Evolutionary conservation across 2,329 filamentous ascomycete species (phyloP).

Genomic region (Cryphonectria carpinicola): DNA sequence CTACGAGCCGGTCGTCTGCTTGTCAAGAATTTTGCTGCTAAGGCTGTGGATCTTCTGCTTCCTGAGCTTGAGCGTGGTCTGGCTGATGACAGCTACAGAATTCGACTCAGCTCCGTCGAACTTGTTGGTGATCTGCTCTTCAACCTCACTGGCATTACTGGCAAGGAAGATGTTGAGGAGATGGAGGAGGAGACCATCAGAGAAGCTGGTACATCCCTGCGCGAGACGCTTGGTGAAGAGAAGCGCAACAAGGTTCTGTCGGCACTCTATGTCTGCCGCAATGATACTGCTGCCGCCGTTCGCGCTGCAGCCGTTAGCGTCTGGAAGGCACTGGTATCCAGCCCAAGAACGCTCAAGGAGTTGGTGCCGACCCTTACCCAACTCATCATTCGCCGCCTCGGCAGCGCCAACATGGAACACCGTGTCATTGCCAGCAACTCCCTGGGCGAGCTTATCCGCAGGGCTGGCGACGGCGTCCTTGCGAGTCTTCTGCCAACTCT

Average conservation of each 20-base stretch:
- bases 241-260: conserved; percentile 96
- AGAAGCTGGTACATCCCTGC: conserved; percentile 89
- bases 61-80: conserved; percentile 95
- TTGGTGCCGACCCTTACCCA: conserved; percentile 93
- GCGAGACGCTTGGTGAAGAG: conserved; percentile 92
- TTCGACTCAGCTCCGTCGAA: conserved; percentile 97
- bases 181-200: conserved; percentile 76
- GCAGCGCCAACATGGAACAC: conserved; percentile 96
- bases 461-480: conserved; percentile 92
- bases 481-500: conserved; percentile 86
- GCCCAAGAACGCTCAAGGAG: conserved; percentile 90
- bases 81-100: conserved; percentile 96
- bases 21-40: conserved; percentile 97
- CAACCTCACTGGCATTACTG: conserved; percentile 93
- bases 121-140: conserved; percentile 95
- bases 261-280: conserved; percentile 96
- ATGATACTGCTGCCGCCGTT: conserved; percentile 91
- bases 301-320: conserved; percentile 88
- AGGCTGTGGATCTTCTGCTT: conserved; percentile 89
- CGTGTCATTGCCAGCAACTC: conserved; percentile 98
- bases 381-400: conserved; percentile 89
- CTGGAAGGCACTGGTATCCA: conserved; percentile 96
- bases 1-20: conserved; percentile 89
- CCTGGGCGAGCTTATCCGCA: conserved; percentile 93
- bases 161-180: conserved; percentile 75